phyloP scores from a whole-genome alignment of 2,329 filamentous ascomycete species.

The Xylariaceae sp. region DNA sequence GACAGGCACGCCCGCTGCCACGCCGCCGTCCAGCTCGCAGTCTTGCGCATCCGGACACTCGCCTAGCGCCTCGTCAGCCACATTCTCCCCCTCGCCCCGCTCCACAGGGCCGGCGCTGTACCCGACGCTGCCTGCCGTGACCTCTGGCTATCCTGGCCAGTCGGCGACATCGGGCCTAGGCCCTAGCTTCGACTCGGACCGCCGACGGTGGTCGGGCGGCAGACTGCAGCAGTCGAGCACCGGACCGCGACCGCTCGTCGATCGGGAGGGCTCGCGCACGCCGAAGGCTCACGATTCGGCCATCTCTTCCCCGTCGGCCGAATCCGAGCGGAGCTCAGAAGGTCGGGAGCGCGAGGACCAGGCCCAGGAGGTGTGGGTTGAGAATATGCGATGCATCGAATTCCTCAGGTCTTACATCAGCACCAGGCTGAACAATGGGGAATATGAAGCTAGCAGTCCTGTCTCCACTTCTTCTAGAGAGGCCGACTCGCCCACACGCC shows the following conservation, averaged over 20 bases:
- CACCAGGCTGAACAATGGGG: conserved; percentile 49
- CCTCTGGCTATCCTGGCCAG: conserved; percentile 62
- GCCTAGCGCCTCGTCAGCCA: conserved; percentile 64
- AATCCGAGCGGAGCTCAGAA: conserved; percentile 43
- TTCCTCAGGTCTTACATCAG: conserved; percentile 53
- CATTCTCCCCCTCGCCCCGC: conserved; percentile 61
- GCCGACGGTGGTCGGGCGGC: conserved; percentile 60
- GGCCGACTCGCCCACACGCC: conserved; percentile 24
- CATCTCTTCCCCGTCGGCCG: conserved; percentile 47
- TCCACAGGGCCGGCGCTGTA: conserved; percentile 63
- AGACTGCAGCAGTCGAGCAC: conserved; percentile 57
- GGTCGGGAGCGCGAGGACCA: conserved; percentile 49
- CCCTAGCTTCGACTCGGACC: conserved; percentile 57
- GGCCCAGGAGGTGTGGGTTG: conserved; percentile 59
- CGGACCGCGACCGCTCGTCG: conserved; percentile 36
- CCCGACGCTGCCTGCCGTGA: conserved; percentile 66
- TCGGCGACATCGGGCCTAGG: conserved; percentile 67
- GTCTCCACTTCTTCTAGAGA: conserved; percentile 32
- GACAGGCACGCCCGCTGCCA: conserved; percentile 67
- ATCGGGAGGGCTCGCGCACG: conserved; percentile 36
- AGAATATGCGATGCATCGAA: conserved; percentile 62
- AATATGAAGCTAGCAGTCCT: conserved; percentile 40
- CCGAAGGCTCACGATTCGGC: conserved; percentile 41
- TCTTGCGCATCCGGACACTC: conserved; percentile 77
- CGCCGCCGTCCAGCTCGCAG: conserved; percentile 67